Base-by-base conservation (phyloP, 2,329 filamentous ascomycete species). In the Ascomycota sp. region DNA sequence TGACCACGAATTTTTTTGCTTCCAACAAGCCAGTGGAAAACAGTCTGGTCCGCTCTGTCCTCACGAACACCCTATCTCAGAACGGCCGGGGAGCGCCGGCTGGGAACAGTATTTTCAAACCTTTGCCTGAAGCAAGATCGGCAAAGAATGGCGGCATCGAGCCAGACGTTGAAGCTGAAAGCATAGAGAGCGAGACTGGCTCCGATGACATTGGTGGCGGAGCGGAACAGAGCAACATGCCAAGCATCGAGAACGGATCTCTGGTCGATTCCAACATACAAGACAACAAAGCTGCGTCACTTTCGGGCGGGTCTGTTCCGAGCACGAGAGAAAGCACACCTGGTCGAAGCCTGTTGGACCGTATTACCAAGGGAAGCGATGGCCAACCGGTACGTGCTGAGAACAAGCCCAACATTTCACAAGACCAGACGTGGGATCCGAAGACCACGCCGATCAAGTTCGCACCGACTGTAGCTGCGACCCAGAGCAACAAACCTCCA, bases 381-480 rank as follows among this genome's bases (percentile, higher is more conserved):
- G 64, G 64, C 2, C 57, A 68, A 36, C 59, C 62, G 11, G 46
- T 67, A 2, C 57, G 62, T 24, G 45, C 56, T 39, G 43, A 32
- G 9, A 25, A 50, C 35, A 39, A 48, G 37, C 31, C 36, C 34
- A 45, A 21, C 30, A 46, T 52, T 11, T n/a, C 29, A 2, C 39
- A 47, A 7, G 54, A 57, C 29, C 55, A 57, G 43, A 56, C 57
- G 11, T 56, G 53, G 45, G 56, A 59, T 32, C 51, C 54, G 5
- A 64, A 56, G 48, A 59, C 56, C 12, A 58, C 57, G 6, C 66
- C 66, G 2, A 66, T 72, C 47, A 69, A 68, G 44, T 69, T 69
- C 43, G 57, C 57, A 9, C 49, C 57, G 30, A 39, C 48, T 7
- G 34, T 50, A 8, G 34, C 50, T 21, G 35, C 49, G 12, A 36